These are phyloP conservation scores for Pleoardoris graminearum DNA, from an alignment of 2,329 filamentous ascomycete genomes.

Conservation along the genomic window DNA sequence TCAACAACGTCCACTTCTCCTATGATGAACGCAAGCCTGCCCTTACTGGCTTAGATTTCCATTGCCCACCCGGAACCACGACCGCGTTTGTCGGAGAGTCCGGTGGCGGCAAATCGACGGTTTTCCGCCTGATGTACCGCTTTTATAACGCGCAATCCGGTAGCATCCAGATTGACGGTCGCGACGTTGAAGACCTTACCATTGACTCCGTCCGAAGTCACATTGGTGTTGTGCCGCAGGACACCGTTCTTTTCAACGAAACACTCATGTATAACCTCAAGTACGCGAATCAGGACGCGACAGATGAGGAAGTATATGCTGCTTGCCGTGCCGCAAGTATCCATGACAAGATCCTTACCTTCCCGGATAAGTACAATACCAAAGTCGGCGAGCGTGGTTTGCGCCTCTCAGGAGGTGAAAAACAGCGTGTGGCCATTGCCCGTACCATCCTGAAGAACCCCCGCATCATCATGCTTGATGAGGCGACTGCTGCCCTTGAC, in stretches of 20 bases:
- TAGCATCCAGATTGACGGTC: constrained; percentile 80
- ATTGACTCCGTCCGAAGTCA: constrained; percentile 90
- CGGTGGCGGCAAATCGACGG: constrained; percentile 93
- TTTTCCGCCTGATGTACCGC: constrained; percentile 93
- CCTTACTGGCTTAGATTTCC: constrained; percentile 80
- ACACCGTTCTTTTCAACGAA: constrained; percentile 94
- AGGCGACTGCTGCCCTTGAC: constrained; percentile 89
- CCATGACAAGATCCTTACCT: constrained; percentile 86
- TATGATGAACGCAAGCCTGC: constrained; percentile 88
- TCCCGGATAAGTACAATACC: constrained; percentile 85
- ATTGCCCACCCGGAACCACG: constrained; percentile 85
- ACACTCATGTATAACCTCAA: constrained; percentile 92
- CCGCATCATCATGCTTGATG: constrained; percentile 88
- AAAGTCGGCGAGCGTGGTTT: constrained; percentile 90
- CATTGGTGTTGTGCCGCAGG: constrained; percentile 96
- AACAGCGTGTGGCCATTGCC: constrained; percentile 91
- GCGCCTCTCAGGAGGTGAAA: constrained; percentile 85
- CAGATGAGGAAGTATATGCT: constrained; percentile 77
- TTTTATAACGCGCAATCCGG: constrained; percentile 89
- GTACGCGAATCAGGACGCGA: constrained; percentile 81
- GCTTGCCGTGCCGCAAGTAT: constrained; percentile 88
- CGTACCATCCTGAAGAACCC: constrained; percentile 91
- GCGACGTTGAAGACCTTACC: constrained; percentile 81
- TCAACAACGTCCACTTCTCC: constrained; percentile 86
- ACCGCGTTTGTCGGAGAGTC: constrained; percentile 97